Base-by-base conservation (phyloP, 176 grass and related monocot species). In the Olyra latifolia region DNA sequence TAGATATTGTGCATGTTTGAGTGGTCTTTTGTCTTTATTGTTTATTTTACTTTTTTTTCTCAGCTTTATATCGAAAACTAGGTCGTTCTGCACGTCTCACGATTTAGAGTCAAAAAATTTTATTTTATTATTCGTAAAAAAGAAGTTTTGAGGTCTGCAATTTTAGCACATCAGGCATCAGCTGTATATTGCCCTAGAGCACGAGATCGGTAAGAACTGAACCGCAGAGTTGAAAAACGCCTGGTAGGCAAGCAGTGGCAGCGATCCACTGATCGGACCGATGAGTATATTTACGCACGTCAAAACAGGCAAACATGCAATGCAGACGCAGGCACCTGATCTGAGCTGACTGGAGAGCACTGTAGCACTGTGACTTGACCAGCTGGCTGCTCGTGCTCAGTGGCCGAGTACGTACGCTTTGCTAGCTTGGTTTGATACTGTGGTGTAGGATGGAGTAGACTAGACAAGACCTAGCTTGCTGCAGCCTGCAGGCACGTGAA, bases 311-410 rank as follows among this genome's bases (percentile, higher is more conserved):
- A 43, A 43, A 7, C 52, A 58, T 49, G 43, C n/a, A 76, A 16
- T 24, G 28, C 13, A 32, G 9, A 14, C 39, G 66, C 40, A 60
- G 24, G 43, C 42, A 72, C 7, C 43, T 72, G 80, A 82, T 14
- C 67, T 82, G 80, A 82, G 43, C 4, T 82, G 79, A 62, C 23
- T 10, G 7, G 76, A 63, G 43, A 40, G 32, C 5, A 2, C 38
- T 25, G 32, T 35, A 2, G 32, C 32, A 22, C 15, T 4, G 3
- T 25, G 24, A 44, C 25, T 19, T 20, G 53, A 20, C 48, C 16
- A n/a, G 10, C 49, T 20, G 1, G 12, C 13, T 17, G 20, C 53
- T 23, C n/a, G 6, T 53, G 16, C 7, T 23, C 54, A 57, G 5
- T 24, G n/a, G n/a, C 1, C 1, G 42, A 23, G 20, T 4, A 56